Percentiles rank a stretch among this genome's conserved stretches.
Evolutionary conservation across 2,329 filamentous ascomycete genomes (phyloP).

Genomic region (Sporothrix curviconia): DNA sequence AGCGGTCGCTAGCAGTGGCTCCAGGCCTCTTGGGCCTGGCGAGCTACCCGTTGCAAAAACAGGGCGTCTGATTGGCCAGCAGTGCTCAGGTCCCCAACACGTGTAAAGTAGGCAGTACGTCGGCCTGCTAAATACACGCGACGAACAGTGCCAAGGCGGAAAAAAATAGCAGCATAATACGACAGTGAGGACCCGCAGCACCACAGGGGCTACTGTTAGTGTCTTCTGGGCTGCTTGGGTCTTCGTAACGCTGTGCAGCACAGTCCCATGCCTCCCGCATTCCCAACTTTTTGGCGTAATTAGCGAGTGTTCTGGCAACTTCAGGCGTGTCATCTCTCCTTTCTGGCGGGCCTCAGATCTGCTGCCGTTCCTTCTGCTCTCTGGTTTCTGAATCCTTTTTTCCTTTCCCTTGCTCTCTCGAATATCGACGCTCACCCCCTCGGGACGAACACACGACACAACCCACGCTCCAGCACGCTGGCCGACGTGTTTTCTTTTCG

Average conservation of each 20-base stretch:
- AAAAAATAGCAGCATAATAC: background rate
- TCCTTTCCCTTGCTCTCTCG: background rate
- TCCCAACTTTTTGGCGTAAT: slow-evolving; percentile 6
- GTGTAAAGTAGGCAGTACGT: slow-evolving; percentile 5
- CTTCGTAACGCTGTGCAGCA: too few species aligned
- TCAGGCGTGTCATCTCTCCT: slow-evolving; percentile 13
- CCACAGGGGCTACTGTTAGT: background rate
- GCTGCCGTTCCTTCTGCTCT: slow-evolving; percentile 5
- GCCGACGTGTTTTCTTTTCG: background rate
- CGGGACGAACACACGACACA: background rate
- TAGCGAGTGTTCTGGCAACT: background rate
- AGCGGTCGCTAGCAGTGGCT: background rate
- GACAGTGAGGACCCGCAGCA: background rate
- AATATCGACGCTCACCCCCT: too few species aligned
- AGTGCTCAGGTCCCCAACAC: too few species aligned
- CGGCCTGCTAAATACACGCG: background rate
- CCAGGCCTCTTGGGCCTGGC: too few species aligned
- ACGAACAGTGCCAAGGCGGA: background rate
- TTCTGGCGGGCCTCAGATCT: background rate
- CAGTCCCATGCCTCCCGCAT: background rate
- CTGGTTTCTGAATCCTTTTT: background rate
- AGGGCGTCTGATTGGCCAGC: slow-evolving; percentile 13
- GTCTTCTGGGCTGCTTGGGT: too few species aligned
- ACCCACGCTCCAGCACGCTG: background rate
- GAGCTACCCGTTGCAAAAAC: slow-evolving; percentile 14